A percentile compares a stretch with the other conserved stretches of the same genome.
Evolutionary conservation across 2,329 filamentous ascomycete genomes (phyloP).

Genomic region (Cladobotryum mycophilum): DNA sequence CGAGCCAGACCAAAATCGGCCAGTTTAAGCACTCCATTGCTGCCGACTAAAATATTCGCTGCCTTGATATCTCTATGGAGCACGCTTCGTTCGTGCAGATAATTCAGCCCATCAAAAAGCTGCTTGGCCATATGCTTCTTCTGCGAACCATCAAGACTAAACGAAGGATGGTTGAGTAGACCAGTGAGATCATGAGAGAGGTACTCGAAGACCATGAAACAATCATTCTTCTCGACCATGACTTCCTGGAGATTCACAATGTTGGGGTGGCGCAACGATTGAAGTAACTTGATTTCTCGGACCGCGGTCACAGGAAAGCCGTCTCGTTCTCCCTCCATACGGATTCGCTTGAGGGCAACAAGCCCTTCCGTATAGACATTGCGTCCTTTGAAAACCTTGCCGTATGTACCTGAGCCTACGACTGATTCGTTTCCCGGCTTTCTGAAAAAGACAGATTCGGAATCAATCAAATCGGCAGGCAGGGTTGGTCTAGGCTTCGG

Average conservation of each 20-base stretch:
- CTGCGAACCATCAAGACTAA: slow-evolving; percentile 75
- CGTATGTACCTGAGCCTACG: slow-evolving; percentile 90
- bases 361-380: slow-evolving; percentile 84
- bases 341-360: slow-evolving; percentile 83
- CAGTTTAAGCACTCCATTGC: slow-evolving; percentile 79
- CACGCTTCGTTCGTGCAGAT: slow-evolving; percentile 87
- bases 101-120: slow-evolving; percentile 88
- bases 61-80: slow-evolving; percentile 97
- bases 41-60: slow-evolving; percentile 93
- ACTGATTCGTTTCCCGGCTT: slow-evolving; percentile 98
- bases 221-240: slow-evolving; percentile 98
- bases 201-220: slow-evolving; percentile 99
- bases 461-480: slow-evolving; percentile 63
- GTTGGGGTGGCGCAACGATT: slow-evolving; percentile 75
- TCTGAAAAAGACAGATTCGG: slow-evolving; percentile 86
- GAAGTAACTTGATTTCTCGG: slow-evolving; percentile 85
- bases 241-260: slow-evolving; percentile 81
- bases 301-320: slow-evolving; percentile 88
- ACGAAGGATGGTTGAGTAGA: slow-evolving; percentile 88
- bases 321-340: slow-evolving; percentile 89
- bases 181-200: slow-evolving; percentile 93
- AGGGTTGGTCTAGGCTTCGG: slow-evolving; percentile 66
- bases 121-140: slow-evolving; percentile 92
- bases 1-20: slow-evolving; percentile 94
- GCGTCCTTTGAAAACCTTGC: slow-evolving; percentile 89